Conservation (phyloP, 2,329 filamentous ascomycete species). For the Fusarium sp. region DNA sequence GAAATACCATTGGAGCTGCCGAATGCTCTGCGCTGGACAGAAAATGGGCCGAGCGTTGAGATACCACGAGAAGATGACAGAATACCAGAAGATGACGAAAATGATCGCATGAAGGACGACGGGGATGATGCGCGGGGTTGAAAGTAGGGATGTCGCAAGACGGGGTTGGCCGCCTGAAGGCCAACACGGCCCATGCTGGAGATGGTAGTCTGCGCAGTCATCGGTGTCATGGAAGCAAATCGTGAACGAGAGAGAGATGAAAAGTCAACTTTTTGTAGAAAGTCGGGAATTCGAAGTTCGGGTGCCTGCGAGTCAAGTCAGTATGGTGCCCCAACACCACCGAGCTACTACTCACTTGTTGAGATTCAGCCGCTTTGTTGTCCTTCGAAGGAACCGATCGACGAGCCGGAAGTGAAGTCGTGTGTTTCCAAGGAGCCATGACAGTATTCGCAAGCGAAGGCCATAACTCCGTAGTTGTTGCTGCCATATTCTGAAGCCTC, state of each 20-base stretch:
- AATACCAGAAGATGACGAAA: constrained; percentile 40
- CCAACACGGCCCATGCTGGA: constrained; percentile 46
- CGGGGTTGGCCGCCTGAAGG: constrained; percentile 46
- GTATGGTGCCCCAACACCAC: constrained; percentile 5
- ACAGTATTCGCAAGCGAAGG: constrained; percentile 58
- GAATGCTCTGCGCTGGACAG: constrained; percentile 51
- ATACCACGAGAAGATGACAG: constrained; percentile 34
- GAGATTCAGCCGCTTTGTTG: constrained; percentile 17
- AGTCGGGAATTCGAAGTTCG: constrained; percentile 43
- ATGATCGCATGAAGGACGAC: constrained; percentile 40
- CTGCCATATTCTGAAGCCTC: constrained; percentile 53
- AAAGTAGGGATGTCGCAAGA: constrained; percentile 44
- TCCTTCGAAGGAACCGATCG: constrained; percentile 24
- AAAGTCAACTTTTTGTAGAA: constrained; percentile 41
- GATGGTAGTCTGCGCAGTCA: constrained; percentile 34
- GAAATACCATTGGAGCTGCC: constrained; percentile 62
- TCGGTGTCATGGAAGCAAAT: constrained; percentile 18
- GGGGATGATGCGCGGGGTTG: constrained; percentile 32
- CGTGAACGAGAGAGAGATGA: constrained; percentile 12
- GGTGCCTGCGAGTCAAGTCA: constrained; percentile 32
- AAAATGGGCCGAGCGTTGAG: constrained; percentile 33
- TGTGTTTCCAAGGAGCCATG: constrained; percentile 49
- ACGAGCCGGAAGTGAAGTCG: constrained; percentile 14
- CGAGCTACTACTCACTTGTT: constrained; percentile 33
- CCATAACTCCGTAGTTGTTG: constrained; percentile 58